Base-by-base conservation (phyloP, 345 rosid genomes). In the Mallotus nudiflorus region DNA sequence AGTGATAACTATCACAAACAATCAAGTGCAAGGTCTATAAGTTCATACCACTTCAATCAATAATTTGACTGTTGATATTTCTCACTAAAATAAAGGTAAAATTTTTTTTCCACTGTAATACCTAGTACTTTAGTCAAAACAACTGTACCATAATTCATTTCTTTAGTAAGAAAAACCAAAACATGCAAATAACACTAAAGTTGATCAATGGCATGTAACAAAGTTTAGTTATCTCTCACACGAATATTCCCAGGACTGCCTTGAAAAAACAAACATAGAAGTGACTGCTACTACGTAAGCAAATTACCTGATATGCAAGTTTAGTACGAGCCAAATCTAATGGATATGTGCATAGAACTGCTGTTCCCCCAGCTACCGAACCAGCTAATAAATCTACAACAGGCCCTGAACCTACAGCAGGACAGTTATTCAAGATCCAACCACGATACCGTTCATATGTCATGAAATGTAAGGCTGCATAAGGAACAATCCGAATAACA, bases 401-500 rank as follows among this genome's bases (percentile, higher is more conserved):
- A 28, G 97, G 97, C 50, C 99, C 97, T 59, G 97, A 84, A 67
- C 97, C 99, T 35, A 92, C 52, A 24, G 85, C 77, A n/a, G 85
- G 73, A 66, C 79, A 83, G 48, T 90, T 89, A 73, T 90, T 77
- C 83, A 92, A 79, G 70, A 92, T 90, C 93, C 93, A 95, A 75
- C 80, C 80, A 33, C 97, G 97, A 72, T 95, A 95, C 70, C 83
- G 86, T 84, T 95, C 97, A 29, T 95, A 95, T 14, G 93, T 81
- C 99, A 95, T 95, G 82, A 90, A 92, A 84, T 92, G 97, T 56
- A 95, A 80, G 51, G 99, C 99, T 0, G 99, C 99, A 78, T 92
- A 95, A 51, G 97, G 99, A 67, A 95, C 85, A 59, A 95, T 95
- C 62, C 99, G 87, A 59, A 92, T 79, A 73, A 95, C 97, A 74